Evolutionary conservation across 257 asterid species (phyloP), one percentile per base, ranked within the genome.

Genomic region (Solanum peruvianum): DNA sequence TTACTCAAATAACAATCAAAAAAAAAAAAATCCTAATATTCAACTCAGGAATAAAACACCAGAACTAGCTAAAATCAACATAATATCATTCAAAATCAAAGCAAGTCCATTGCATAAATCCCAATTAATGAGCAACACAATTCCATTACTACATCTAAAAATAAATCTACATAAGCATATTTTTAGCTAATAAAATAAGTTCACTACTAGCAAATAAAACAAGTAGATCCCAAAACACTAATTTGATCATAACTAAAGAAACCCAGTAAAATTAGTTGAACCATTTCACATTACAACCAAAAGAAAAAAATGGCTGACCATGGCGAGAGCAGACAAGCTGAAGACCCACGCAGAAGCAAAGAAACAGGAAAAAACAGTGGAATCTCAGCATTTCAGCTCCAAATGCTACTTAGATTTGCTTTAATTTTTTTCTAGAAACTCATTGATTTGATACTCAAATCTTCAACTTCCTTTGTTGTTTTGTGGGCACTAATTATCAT

Each of bases 331-430:
- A 42, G 12, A 35, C 86, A 80, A 92, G 93, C 33, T 80, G 52
- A 31, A 93, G 90, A 89, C 70, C 87, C 67, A 92, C 85, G 88
- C 81, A 90, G 73, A 93, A 69, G 78, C 88, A 89, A 82, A 92
- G 90, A 31, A 89, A 87, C 86, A 72, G 71, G 62, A 91, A 78
- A 84, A 82, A 88, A 47, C 88, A 91, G 49, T 89, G 84, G 82
- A 92, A 77, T 67, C 88, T 75, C 37, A 89, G 73, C 88, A 90
- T 77, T 83, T 92, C 71, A 82, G 52, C 23, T 85, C 90, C 76
- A 86, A 84, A 90, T 94, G 94, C 91, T 86, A 49, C 85, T 88
- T 75, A 72, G 66, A 87, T 25, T 87, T 89, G 16, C 84, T 87
- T 82, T 42, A 47, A 80, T 45, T 78, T 47, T 10, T 78, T 41